A percentile compares a stretch with the other conserved stretches of the same genome.
Evolutionary conservation across 1,139 yeast species (phyloP).

Genomic region (Casaregolazyma lundiana): DNA sequence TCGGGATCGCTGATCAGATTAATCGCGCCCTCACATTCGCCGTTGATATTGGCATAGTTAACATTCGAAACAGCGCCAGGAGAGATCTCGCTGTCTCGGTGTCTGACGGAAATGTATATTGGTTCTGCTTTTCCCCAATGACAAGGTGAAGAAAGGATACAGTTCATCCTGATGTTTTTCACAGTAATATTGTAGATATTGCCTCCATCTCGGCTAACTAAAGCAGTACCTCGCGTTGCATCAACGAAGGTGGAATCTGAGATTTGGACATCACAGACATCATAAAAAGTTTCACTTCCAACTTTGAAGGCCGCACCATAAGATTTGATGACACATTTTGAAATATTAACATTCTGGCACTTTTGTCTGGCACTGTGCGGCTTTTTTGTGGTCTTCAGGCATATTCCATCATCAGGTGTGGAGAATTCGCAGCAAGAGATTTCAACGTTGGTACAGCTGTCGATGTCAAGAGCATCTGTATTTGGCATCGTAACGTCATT

Average conservation of each 20-base stretch:
- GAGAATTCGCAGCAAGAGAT: constrained; percentile 9
- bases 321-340: constrained; percentile 11
- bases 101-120: constrained; percentile 10
- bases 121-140: constrained; percentile 17
- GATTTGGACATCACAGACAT: constrained; percentile 34
- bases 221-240: constrained; percentile 49
- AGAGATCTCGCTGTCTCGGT: constrained; percentile 3
- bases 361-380: background rate
- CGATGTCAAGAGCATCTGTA: constrained; percentile 14
- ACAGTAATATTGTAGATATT: constrained; percentile 5
- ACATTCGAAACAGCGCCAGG: constrained; percentile 11
- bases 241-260: constrained; percentile 58
- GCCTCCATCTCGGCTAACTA: constrained; percentile 14
- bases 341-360: constrained; percentile 4
- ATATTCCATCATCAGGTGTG: constrained; percentile 13
- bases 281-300: constrained; percentile 13
- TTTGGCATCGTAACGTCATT: constrained; percentile 12
- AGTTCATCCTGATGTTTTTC: constrained; percentile 6
- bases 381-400: constrained; percentile 13
- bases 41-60: background rate
- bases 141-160: constrained; percentile 9
- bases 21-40: constrained; percentile 10
- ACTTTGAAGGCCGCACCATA: constrained; percentile 13
- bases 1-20: constrained; percentile 9
- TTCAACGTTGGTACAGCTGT: constrained; percentile 10